These are phyloP conservation scores for Phytopythium boreale DNA, from an alignment of 352 stramenopile genomes.

Conservation along the genomic window DNA sequence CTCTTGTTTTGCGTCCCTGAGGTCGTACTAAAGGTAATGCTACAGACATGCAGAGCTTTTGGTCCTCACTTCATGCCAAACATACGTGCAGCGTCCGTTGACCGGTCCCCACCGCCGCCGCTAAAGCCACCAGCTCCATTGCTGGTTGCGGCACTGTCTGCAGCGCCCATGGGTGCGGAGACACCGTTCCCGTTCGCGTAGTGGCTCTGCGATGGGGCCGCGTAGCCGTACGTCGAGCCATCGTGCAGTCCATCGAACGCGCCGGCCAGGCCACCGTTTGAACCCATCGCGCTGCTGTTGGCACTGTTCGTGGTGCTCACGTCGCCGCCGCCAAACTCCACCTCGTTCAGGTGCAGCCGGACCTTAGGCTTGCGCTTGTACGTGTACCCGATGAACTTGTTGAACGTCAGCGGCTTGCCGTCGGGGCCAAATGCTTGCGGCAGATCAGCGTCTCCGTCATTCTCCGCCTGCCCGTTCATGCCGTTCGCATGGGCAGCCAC, in stretches of 20 bases:
- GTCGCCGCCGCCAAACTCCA: slow-evolving; percentile 48
- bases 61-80: slow-evolving; percentile 1
- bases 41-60: background rate
- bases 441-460: slow-evolving; percentile 18
- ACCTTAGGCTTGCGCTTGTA: slow-evolving; percentile 88
- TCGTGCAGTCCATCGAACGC: background rate
- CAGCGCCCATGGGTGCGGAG: background rate
- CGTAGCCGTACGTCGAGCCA: background rate
- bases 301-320: background rate
- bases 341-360: slow-evolving; percentile 72
- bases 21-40: background rate
- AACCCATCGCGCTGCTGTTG: background rate
- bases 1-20: no score
- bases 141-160: background rate
- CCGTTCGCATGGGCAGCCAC: slow-evolving; percentile 10
- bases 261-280: background rate
- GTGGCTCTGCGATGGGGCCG: background rate
- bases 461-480: background rate
- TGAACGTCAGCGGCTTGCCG: slow-evolving; percentile 83
- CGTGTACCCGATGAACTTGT: slow-evolving; percentile 92
- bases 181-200: slow-evolving; percentile 1
- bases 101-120: background rate
- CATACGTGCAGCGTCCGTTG: background rate
- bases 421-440: slow-evolving; percentile 54
- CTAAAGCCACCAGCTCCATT: background rate